Percentiles rank a stretch among this genome's conserved stretches.
phyloP scores from a whole-genome alignment of 768 basidiomycete genomes.

The Gelatoporia subvermispora region DNA sequence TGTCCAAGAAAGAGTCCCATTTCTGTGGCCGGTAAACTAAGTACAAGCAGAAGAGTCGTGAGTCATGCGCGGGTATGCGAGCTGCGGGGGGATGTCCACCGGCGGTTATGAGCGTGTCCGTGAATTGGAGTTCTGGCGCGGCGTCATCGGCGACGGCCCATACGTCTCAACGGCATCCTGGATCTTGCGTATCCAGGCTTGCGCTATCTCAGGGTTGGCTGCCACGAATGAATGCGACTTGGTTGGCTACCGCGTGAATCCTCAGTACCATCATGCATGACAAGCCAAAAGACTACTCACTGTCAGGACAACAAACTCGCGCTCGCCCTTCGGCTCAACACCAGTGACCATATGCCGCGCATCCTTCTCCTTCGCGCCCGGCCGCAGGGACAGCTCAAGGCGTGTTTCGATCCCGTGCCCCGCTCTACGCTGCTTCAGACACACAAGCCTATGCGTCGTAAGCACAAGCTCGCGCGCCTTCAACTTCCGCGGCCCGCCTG shows the following conservation, averaged over 20 bases:
- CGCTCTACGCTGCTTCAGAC: conserved; percentile 43
- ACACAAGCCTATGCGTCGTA: conserved; percentile 52
- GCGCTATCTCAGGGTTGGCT: conserved; percentile 20
- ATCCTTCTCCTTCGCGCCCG: conserved; percentile 38
- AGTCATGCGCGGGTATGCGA: no score
- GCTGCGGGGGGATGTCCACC: no score
- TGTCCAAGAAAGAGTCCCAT: conserved; percentile 5
- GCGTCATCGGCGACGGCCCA: conserved; percentile 1
- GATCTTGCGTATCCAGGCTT: conserved; percentile 29
- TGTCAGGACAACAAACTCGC: conserved; percentile 58
- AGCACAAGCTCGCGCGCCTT: conserved; percentile 53
- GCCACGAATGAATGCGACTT: conserved; percentile 32
- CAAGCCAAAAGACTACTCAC: conserved; percentile 33
- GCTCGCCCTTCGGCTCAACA: conserved; percentile 49
- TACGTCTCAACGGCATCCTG: conserved; percentile 21
- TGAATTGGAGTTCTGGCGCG: neutral
- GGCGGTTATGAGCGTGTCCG: conserved; percentile 3
- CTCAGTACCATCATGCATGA: neutral
- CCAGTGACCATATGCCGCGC: conserved; percentile 38
- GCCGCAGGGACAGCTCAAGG: conserved; percentile 43
- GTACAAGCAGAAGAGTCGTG: neutral
- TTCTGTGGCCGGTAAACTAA: neutral
- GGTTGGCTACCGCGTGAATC: conserved; percentile 33
- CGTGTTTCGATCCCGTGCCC: conserved; percentile 40
- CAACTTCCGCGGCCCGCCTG: conserved; percentile 42